Base-by-base conservation (phyloP, 2,329 filamentous ascomycete genomes). In the Ascochyta koolunga region DNA sequence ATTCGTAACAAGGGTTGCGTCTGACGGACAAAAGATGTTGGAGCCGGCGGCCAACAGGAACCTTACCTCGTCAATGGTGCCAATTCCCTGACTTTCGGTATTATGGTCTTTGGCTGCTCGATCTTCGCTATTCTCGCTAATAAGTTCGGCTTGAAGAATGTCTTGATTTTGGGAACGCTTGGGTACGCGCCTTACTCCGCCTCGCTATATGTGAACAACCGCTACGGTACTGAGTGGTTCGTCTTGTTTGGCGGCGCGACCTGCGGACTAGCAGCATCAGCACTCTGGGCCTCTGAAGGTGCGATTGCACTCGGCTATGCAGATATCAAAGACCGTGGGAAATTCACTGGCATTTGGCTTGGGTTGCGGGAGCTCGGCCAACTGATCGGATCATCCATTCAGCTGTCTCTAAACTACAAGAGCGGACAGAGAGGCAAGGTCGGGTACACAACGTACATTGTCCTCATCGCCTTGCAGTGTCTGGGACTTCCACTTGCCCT, bases 281-380 rank as follows among this genome's bases (percentile, higher is more conserved):
- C 75, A 16, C 64, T 77, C 18, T 78, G 76, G 76, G 74, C 73
- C 5, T 70, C 73, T 25, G 76, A 78, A 60, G 76, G 72, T 21
- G 75, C 76, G 10, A 76, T 78, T 48, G 74, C 68, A 0, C 69
- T 80, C 1, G 78, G 78, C 1, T 81, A 81, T 45, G 77, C 77
- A 4, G 77, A 79, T 19, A 68, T 78, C 22, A 69, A 79, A 43
- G 77, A 81, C 48, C 72, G 79, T 29, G 79, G 79, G 33, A 77
- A 75, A 58, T 78, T 71, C 54, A 75, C 73, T 59, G 80, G 79
- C 2, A 82, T 83, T 31, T 83, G 81, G 81, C 78, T 83, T 4
- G 78, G 80, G 6, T 76, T 83, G 7, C 77, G 80, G 6, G 80
- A 83, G 52, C 74, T 83, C 7, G 82, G 82, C 0, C 81, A 82